These are phyloP conservation scores for Backusella sp. DNA, from an alignment of 192 early-diverging fungal genomes.

Conservation along the genomic window DNA sequence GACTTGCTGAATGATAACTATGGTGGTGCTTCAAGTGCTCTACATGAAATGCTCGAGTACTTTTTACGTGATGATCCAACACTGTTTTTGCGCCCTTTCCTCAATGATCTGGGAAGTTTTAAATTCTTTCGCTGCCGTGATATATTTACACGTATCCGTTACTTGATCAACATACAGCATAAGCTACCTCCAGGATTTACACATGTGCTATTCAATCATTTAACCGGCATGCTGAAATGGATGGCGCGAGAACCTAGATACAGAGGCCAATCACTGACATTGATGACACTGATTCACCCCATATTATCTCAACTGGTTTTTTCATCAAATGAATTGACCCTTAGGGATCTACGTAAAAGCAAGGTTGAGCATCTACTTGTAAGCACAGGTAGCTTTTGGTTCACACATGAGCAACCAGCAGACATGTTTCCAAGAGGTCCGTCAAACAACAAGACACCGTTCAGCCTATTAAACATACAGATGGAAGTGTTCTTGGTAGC, in stretches of 20 bases:
- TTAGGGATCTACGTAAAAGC: conserved; percentile 53
- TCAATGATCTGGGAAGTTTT: conserved; percentile 47
- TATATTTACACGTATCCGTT: conserved; percentile 41
- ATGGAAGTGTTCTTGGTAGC: conserved; percentile 44
- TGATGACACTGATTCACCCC: conserved; percentile 45
- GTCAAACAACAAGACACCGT: conserved; percentile 19
- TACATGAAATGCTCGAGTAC: conserved; percentile 42
- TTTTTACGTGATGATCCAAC: conserved; percentile 54
- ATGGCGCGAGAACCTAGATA: conserved; percentile 42
- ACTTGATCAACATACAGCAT: conserved; percentile 45
- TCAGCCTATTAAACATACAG: conserved; percentile 42
- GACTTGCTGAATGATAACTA: conserved; percentile 50
- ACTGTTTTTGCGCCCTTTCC: conserved; percentile 50
- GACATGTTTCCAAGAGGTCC: conserved; percentile 50
- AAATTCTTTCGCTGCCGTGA: conserved; percentile 34
- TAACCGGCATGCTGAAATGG: conserved; percentile 58
- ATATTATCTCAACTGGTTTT: conserved; percentile 48
- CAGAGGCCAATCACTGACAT: conserved; percentile 25
- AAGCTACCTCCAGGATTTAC: conserved; percentile 54
- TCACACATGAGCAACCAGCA: conserved; percentile 41
- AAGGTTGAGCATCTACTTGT: conserved; percentile 54
- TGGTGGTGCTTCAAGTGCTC: conserved; percentile 43
- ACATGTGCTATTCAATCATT: conserved; percentile 51
- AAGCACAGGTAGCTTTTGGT: conserved; percentile 56
- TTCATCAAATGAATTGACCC: conserved; percentile 49